Percentiles rank a stretch among this genome's conserved stretches.
phyloP scores from a whole-genome alignment of 2,329 filamentous ascomycete species.

The Lasiodiplodia sp. region DNA sequence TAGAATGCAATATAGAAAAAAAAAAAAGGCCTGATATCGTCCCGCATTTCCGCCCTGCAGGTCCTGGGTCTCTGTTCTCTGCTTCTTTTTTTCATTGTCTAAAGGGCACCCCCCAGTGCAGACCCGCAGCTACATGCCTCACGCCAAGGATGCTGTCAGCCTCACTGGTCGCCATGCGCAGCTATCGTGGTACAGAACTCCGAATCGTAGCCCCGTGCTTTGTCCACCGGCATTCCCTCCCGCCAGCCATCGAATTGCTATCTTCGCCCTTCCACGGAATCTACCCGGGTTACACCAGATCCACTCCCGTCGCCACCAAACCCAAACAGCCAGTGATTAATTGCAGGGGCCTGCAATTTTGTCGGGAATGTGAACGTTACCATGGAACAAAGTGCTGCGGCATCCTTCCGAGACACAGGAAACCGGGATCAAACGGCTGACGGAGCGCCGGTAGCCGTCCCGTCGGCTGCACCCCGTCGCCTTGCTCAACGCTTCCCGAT shows the following conservation, averaged over 20 bases:
- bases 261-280: not conserved
- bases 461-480: slow-evolving; percentile 18
- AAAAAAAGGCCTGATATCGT: not conserved
- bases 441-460: not conserved
- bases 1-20: not conserved
- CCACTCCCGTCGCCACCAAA: slow-evolving; percentile 14
- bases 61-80: not conserved
- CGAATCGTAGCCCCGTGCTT: slow-evolving; percentile 7
- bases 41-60: slow-evolving; percentile 1
- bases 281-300: slow-evolving; percentile 4
- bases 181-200: slow-evolving; percentile 13
- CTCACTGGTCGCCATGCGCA: not conserved
- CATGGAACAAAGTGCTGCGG: slow-evolving; percentile 14
- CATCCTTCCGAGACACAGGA: slow-evolving; percentile 21
- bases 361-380: slow-evolving; percentile 21
- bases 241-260: not conserved
- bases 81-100: not conserved
- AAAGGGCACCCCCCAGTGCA: not conserved
- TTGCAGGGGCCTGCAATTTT: slow-evolving; percentile 5
- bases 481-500: slow-evolving; percentile 1
- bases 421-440: slow-evolving; percentile 12
- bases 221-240: not conserved
- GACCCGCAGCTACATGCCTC: not conserved
- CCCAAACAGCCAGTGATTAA: not conserved
- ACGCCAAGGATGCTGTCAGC: slow-evolving; percentile 1